Evolutionary conservation across 2,329 filamentous ascomycete genomes (phyloP).

Genomic region (Aspergillus eucalypticola): DNA sequence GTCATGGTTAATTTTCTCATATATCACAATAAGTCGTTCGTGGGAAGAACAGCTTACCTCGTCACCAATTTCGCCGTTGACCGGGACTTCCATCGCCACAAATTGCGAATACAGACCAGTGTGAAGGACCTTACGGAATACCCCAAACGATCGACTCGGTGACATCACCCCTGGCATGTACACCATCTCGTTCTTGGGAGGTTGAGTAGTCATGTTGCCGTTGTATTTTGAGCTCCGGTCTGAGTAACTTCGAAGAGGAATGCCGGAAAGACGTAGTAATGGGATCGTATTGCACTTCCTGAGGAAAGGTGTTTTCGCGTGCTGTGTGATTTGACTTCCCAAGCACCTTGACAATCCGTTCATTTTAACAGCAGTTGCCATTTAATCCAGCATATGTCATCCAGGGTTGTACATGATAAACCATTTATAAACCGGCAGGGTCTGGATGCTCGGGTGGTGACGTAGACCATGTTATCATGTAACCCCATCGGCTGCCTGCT

Average conservation of each 20-base stretch:
- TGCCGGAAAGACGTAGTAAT: background rate
- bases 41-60: conserved; percentile 47
- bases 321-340: background rate
- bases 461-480: background rate
- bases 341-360: background rate
- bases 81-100: conserved; percentile 65
- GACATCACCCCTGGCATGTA: conserved; percentile 59
- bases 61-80: conserved; percentile 66
- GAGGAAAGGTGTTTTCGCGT: background rate
- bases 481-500: background rate
- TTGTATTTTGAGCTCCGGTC: background rate
- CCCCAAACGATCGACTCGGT: conserved; percentile 60
- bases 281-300: background rate
- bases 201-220: conserved; percentile 30
- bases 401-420: background rate
- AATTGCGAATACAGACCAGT: conserved; percentile 65
- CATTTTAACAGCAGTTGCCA: background rate
- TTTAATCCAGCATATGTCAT: background rate
- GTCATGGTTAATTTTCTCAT: background rate
- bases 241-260: background rate
- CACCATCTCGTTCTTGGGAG: conserved; percentile 58
- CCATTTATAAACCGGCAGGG: background rate
- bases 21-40: too few species aligned
- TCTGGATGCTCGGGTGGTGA: background rate
- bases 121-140: conserved; percentile 63